Percentiles rank a stretch among this genome's conserved stretches.
These are phyloP conservation scores for Colletotrichum sp. DNA, from an alignment of 2,329 filamentous ascomycete species.

Conservation along the genomic window DNA sequence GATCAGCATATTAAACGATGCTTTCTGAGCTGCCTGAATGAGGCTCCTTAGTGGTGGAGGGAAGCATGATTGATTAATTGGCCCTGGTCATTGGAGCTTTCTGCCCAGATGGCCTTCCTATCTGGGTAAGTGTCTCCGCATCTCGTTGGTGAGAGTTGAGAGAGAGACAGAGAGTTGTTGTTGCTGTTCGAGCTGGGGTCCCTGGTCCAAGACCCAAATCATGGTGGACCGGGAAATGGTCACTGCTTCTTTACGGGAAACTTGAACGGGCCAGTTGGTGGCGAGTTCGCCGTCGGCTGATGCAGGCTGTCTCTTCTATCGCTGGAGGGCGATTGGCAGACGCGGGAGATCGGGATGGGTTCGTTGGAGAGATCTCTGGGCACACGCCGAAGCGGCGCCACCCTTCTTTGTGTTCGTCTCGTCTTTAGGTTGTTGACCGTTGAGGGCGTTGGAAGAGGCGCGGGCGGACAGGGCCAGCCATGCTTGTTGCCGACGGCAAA, in stretches of 20 bases:
- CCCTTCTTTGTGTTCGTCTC: not conserved
- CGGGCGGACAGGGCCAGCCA: not conserved
- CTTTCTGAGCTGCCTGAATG: conserved; percentile 13
- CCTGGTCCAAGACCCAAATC: not conserved
- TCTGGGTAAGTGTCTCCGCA: conserved; percentile 5
- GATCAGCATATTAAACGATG: not conserved
- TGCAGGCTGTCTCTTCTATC: not conserved
- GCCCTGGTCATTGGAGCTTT: not conserved
- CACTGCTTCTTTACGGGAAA: not conserved
- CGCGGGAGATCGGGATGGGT: not conserved
- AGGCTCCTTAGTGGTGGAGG: conserved; percentile 1
- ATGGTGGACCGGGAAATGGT: not conserved
- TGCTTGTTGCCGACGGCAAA: not conserved
- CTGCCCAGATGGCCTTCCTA: conserved; percentile 12
- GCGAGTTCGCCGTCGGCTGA: not conserved
- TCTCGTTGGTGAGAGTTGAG: not conserved
- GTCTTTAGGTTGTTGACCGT: not conserved
- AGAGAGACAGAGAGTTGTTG: not conserved
- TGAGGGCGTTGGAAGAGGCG: not conserved
- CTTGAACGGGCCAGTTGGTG: not conserved
- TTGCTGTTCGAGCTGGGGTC: not conserved
- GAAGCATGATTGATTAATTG: not conserved
- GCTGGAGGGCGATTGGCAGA: conserved; percentile 4
- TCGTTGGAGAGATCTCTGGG: not conserved
- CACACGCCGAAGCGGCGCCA: not conserved